Evolutionary conservation across 352 stramenopile genomes (phyloP).

Genomic region (Hyaloperonospora brassicae): DNA sequence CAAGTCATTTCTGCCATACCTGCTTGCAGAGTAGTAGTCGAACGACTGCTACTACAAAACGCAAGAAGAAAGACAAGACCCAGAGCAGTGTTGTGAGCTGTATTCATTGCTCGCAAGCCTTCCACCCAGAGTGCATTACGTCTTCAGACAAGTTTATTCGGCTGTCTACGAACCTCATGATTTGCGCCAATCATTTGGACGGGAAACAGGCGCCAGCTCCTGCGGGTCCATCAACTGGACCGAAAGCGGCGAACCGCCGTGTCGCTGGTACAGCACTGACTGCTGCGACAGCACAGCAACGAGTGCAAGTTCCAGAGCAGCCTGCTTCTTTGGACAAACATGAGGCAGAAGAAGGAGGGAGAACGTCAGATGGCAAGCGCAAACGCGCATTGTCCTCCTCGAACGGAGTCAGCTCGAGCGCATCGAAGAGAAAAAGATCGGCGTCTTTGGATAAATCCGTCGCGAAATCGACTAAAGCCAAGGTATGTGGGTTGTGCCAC

Average conservation of each 20-base stretch:
- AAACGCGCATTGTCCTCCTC: constrained; percentile 18
- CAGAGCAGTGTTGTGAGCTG: constrained; percentile 55
- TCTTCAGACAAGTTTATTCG: constrained; percentile 69
- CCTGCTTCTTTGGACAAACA: constrained; percentile 27
- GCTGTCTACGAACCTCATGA: constrained; percentile 81
- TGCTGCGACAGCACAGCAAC: constrained; percentile 19
- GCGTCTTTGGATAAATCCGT: constrained; percentile 5
- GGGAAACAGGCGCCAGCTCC: constrained; percentile 28
- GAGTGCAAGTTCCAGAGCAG: constrained; percentile 18
- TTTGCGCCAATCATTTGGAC: constrained; percentile 78
- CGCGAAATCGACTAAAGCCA: constrained; percentile 17
- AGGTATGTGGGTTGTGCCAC: constrained; percentile 56
- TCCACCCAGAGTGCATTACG: constrained; percentile 77
- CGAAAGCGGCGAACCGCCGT: constrained; percentile 2
- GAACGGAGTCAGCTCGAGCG: constrained; percentile 10
- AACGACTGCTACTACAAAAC: constrained; percentile 20
- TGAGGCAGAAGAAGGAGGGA: constrained; percentile 18
- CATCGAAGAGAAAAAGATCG: constrained; percentile 23
- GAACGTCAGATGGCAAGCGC: constrained; percentile 22
- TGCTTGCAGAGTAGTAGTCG: constrained; percentile 34
- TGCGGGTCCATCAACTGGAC: constrained; percentile 5
- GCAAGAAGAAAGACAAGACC: constrained; percentile 32
- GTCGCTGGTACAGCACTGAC: constrained; percentile 14
- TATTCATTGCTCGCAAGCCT: constrained; percentile 81
- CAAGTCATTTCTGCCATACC: constrained; percentile 84